phyloP scores from a whole-genome alignment of 202 grass and related monocot genomes.

The Hordeum pubiflorum region DNA sequence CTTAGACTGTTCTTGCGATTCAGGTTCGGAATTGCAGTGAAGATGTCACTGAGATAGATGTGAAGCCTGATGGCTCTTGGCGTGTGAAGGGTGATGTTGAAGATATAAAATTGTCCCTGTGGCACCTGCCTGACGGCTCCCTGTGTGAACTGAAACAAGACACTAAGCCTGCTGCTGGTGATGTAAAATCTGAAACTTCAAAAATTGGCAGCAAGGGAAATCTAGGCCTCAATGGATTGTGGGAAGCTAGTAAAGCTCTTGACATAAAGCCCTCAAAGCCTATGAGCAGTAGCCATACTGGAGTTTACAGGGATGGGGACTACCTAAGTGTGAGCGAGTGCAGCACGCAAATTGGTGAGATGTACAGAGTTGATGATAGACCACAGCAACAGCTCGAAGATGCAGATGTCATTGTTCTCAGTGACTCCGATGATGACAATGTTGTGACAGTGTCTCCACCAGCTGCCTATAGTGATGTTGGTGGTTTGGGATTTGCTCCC shows the following conservation, averaged over 20 bases:
- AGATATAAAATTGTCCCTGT: constrained; percentile 55
- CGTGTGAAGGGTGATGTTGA: constrained; percentile 70
- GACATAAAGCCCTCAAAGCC: constrained; percentile 38
- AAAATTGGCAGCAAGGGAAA: constrained; percentile 64
- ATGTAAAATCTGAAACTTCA: constrained; percentile 37
- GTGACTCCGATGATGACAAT: constrained; percentile 93
- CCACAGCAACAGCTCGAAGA: constrained; percentile 35
- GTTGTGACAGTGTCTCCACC: constrained; percentile 17
- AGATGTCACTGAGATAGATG: constrained; percentile 89
- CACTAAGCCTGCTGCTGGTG: constrained; percentile 19
- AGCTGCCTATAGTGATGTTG: constrained; percentile 36
- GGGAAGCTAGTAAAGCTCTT: constrained; percentile 56
- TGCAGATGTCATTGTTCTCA: constrained; percentile 68
- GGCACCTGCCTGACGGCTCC: constrained; percentile 90
- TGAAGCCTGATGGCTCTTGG: constrained; percentile 95
- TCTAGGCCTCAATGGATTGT: constrained; percentile 45
- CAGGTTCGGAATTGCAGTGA: constrained; percentile 76
- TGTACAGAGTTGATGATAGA: constrained; percentile 50
- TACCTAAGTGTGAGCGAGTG: constrained; percentile 74
- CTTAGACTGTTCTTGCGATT: not conserved
- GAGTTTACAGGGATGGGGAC: constrained; percentile 61
- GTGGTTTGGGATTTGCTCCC: constrained; percentile 41
- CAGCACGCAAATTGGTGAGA: constrained; percentile 50
- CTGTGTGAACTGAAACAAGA: constrained; percentile 36
- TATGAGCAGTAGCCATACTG: constrained; percentile 56